Evolutionary conservation across 306 rosid genomes (phyloP).

Genomic region (Glycine tomentella): DNA sequence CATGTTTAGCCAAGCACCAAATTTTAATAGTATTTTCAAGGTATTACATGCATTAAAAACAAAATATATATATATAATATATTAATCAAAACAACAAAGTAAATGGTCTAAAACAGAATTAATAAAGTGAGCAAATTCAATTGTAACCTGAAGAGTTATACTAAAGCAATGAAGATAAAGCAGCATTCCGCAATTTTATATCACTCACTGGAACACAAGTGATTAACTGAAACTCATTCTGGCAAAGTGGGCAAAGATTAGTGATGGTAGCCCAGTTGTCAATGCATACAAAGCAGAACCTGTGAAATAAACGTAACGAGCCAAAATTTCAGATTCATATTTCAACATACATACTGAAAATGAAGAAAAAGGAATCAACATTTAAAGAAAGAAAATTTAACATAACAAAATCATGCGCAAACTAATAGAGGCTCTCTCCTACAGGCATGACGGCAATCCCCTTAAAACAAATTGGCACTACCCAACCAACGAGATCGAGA

Average conservation of each 20-base stretch:
- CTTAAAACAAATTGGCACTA: slow-evolving; percentile 7
- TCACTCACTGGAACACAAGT: slow-evolving; percentile 98
- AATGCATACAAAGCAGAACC: slow-evolving; percentile 97
- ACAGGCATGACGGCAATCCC: background rate
- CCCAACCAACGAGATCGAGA: background rate
- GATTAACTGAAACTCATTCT: slow-evolving; percentile 94
- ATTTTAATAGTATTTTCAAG: slow-evolving; percentile 40
- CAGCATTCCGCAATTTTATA: slow-evolving; percentile 49
- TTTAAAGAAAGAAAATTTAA: slow-evolving; percentile 7
- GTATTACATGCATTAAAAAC: slow-evolving; percentile 34
- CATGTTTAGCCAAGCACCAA: slow-evolving; percentile 46
- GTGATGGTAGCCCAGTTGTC: slow-evolving; percentile 99
- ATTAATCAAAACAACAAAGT: slow-evolving; percentile 27
- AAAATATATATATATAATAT: slow-evolving; percentile 4
- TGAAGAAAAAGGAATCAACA: background rate
- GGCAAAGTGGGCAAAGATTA: slow-evolving; percentile 98
- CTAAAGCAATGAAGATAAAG: slow-evolving; percentile 49
- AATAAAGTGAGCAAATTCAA: slow-evolving; percentile 45
- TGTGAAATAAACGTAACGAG: slow-evolving; percentile 49
- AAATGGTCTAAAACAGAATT: slow-evolving; percentile 39
- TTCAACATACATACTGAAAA: slow-evolving; percentile 29
- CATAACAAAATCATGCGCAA: slow-evolving; percentile 5
- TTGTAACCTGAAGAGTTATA: slow-evolving; percentile 43
- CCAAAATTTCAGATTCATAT: slow-evolving; percentile 37
- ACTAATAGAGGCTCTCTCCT: background rate